Evolutionary conservation across 75 land plant genomes (phyloP), one percentile per base, ranked within the genome.

Genomic region (Azolla pinnata): DNA sequence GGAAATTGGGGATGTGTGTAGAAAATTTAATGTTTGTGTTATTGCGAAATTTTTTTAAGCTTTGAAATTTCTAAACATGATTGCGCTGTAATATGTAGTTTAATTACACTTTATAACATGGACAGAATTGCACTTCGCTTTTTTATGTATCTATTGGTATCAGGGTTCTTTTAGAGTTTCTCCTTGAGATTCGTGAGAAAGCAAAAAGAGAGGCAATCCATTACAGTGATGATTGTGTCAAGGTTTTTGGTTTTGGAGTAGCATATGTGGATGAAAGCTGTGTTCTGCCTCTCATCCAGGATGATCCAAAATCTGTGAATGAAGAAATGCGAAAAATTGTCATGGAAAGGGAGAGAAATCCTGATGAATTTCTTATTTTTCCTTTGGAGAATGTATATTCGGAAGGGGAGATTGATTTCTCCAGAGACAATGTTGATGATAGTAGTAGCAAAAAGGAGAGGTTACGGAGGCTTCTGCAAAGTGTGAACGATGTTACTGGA

Each of bases 131-230:
- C n/a, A n/a, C n/a, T n/a, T n/a, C n/a, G n/a, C n/a, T n/a, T n/a
- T n/a, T n/a, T n/a, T n/a, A n/a, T n/a, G n/a, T n/a, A n/a, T n/a
- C n/a, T n/a, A n/a, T n/a, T n/a, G n/a, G n/a, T n/a, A n/a, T n/a
- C 73, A 92, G 97, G 73, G 87, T 90, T 40, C 85, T 75, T 28
- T 68, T 95, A 8, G 87, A 95, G 54, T 86, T 90, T 59, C 73
- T 89, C 5, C 73, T 70, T 59, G 99, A 95, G 67, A 83, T 89
- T 76, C 80, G 93, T 60, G 50, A 44, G 5, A 92, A 78, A 69
- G 76, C 86, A 8, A 82, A 82, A 54, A 65, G 61, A 56, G 82
- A 84, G 59, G 79, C 64, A 69, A 79, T 78, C 54, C 97, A 97
- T 33, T 83, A 85, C 63, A 76, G 67, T 61, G 82, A 85, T 58